Base-by-base conservation (phyloP, 1,284 basidiomycete species). In the Golubevia pallescens region DNA sequence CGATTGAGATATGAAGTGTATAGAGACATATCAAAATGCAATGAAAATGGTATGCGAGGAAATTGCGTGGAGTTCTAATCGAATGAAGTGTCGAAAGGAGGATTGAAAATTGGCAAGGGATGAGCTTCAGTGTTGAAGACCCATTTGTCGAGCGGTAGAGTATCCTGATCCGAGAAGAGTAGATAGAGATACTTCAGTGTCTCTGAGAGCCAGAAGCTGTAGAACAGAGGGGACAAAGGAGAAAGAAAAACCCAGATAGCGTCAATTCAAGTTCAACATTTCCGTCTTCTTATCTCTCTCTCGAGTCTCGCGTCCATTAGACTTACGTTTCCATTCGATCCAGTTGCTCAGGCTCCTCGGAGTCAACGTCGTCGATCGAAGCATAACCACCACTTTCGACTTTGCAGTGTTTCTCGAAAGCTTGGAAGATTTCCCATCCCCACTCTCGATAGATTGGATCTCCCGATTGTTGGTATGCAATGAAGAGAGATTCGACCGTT, bases 311-410 rank as follows among this genome's bases (percentile, higher is more conserved):
- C 24, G 21, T n/a, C n/a, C n/a, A n/a, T n/a, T n/a, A n/a, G n/a
- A n/a, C n/a, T n/a, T n/a, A 97, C 16, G 95, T 96, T 87, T 97
- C 95, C 93, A 97, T 97, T 85, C 93, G 92, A 86, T 97, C 93
- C 67, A 93, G 90, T 67, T 90, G 88, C 75, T 87, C 86, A 1
- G 89, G 90, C 0, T 92, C 90, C 1, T 90, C 86, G 67, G 89
- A 88, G 79, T 94, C 92, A 14, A 98, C 95, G 84, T 97, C 93
- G 63, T 92, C 86, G 57, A 98, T 89, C 55, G 91, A 90, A 14
- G 93, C 93, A 78, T 93, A 98, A 1, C 94, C 95, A 7, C 94
- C 95, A 0, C 86, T 88, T 24, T 88, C 86, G 16, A 96, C 87
- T 59, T 88, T 88, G 84, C 93, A 94, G 81, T 95, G 90, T 81